Evolutionary conservation across 176 grass and related monocot genomes (phyloP).

Genomic region (Bothriochloa decipiens): DNA sequence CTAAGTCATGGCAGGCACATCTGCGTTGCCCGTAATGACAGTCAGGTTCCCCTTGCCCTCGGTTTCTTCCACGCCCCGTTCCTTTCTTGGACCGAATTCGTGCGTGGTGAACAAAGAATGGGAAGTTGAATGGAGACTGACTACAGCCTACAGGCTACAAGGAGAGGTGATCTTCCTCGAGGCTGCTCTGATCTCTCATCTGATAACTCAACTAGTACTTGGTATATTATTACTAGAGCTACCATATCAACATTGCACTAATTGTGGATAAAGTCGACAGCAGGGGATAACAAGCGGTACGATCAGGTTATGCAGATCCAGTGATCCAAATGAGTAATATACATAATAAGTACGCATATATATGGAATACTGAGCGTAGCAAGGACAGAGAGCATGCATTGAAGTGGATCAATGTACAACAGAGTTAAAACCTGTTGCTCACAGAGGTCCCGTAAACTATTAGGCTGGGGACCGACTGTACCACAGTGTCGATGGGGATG

Average conservation of each 20-base stretch:
- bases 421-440: constrained; percentile 73
- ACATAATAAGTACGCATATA: not conserved
- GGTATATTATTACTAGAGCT: not conserved
- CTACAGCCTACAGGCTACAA: not conserved
- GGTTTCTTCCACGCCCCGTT: not conserved
- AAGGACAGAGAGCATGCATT: constrained; percentile 2
- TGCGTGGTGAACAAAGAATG: not conserved
- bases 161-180: not conserved
- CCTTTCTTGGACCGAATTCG: not conserved
- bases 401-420: not conserved
- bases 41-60: constrained; percentile 19
- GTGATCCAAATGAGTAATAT: not conserved
- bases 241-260: not conserved
- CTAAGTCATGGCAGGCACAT: not conserved
- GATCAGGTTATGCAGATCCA: not conserved
- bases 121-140: not conserved
- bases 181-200: not conserved
- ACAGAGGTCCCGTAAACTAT: constrained; percentile 75
- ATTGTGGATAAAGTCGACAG: not conserved
- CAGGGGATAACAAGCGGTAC: not conserved
- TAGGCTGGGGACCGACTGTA: constrained; percentile 63
- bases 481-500: constrained; percentile 78
- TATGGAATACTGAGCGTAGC: not conserved
- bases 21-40: not conserved
- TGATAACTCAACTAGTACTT: not conserved